Base-by-base conservation (phyloP, 2,329 filamentous ascomycete genomes). In the Aureobasidium uvarum region DNA sequence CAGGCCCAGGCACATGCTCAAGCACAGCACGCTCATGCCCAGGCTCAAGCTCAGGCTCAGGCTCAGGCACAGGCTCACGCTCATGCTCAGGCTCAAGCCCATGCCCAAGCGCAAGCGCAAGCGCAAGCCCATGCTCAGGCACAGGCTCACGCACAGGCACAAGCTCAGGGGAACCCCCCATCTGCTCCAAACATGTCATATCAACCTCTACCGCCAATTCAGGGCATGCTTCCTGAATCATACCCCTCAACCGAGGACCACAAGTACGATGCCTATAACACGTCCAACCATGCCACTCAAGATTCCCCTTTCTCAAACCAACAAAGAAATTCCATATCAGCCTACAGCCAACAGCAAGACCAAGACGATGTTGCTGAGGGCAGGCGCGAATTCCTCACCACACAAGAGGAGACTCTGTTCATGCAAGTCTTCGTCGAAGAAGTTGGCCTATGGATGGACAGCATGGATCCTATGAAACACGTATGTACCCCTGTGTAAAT, bases 351-450 rank as follows among this genome's bases (percentile, higher is more conserved):
- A 51, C 50, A 70, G 41, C 76, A 78, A 55, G 74, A 74, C 48
- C 75, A 74, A 56, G 67, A 69, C 64, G 78, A 78, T 23, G 78
- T 78, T 18, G 74, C 79, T 25, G 78, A 77, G 65, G 79, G 80
- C 60, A 77, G 78, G 36, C 79, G 85, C 43, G 85, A 90, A 60
- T 91, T 86, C 70, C 81, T 96, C 52, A 87, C 85, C 69, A 86
- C 85, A 3, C 84, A 87, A 11, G 90, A 96, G 66, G 92, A 96
- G 74, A 84, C 95, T 0, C 79, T 89, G n/a, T 92, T 92, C 73
- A 91, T 97, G 89, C 91, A 96, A 75, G 88, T 92, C 0, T 98
- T 96, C 74, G 89, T 96, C 7, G 90, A 96, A 72, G 90, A 96
- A 69, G 91, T 98, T 2, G 92, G 89, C 0, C 77, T 92, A 3